Percentiles rank a stretch among this genome's conserved stretches.
Conservation (phyloP, 495 filamentous ascomycete genomes). For the Penicillium alfredii region DNA sequence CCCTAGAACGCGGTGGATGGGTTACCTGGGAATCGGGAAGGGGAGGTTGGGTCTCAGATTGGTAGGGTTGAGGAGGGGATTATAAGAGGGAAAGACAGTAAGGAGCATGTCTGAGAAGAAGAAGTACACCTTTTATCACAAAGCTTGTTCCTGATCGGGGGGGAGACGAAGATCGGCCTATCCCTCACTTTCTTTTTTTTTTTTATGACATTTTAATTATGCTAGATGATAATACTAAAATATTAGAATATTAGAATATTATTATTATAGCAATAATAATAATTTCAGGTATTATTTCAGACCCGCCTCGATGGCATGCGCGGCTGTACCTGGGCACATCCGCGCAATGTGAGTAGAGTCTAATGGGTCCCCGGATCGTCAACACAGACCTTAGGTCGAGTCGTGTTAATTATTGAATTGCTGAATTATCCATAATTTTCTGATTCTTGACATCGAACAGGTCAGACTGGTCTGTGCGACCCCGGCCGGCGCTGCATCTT, state of each 20-base stretch:
- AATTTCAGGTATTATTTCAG: not conserved
- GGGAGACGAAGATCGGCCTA: slow-evolving; percentile 17
- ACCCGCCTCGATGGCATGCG: not conserved
- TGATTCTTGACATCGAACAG: no score
- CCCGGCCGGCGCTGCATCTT: slow-evolving; percentile 4
- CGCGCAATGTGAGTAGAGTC: slow-evolving; percentile 12
- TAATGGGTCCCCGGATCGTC: slow-evolving; percentile 1
- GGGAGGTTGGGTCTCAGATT: slow-evolving; percentile 31
- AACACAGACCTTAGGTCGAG: slow-evolving; percentile 1
- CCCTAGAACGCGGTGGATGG: slow-evolving; percentile 8
- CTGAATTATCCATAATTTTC: slow-evolving; percentile 11
- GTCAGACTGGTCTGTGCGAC: slow-evolving; percentile 9
- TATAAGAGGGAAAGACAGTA: slow-evolving; percentile 23
- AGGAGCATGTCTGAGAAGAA: slow-evolving; percentile 6
- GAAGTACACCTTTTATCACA: not conserved
- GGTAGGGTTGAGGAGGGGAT: slow-evolving; percentile 14
- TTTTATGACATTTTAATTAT: slow-evolving; percentile 7
- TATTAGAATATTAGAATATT: slow-evolving; percentile 5
- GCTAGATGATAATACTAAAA: no score
- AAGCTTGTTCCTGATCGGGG: slow-evolving; percentile 23
- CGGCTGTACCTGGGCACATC: slow-evolving; percentile 7
- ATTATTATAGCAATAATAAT: slow-evolving; percentile 3
- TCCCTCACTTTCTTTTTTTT: slow-evolving; percentile 26
- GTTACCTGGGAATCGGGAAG: slow-evolving; percentile 6
- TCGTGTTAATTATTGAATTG: no score